These are phyloP conservation scores for Laetiporus sulphureus DNA, from an alignment of 1,284 basidiomycete genomes.

Conservation along the genomic window DNA sequence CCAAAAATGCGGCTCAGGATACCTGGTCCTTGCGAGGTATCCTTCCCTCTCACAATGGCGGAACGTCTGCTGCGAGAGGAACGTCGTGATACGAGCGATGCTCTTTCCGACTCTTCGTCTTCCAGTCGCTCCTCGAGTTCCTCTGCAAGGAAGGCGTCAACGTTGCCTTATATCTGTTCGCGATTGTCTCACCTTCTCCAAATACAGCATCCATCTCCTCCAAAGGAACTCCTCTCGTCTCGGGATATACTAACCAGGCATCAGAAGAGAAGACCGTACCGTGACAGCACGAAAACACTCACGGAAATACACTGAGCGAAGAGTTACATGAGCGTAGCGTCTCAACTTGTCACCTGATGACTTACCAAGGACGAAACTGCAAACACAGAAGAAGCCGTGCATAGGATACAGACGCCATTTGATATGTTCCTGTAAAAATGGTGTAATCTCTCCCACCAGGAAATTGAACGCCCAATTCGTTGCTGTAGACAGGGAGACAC, in stretches of 20 bases:
- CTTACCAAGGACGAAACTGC: constrained; percentile 77
- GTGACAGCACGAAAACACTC: constrained; percentile 22
- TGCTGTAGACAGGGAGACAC: constrained; percentile 88
- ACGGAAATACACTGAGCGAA: constrained; percentile 64
- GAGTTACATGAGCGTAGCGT: background rate
- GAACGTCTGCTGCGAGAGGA: constrained; percentile 32
- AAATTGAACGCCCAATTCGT: constrained; percentile 86
- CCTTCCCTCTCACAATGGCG: constrained; percentile 18
- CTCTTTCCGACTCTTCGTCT: constrained; percentile 61
- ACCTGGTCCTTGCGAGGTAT: constrained; percentile 23
- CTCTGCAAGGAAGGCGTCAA: constrained; percentile 28
- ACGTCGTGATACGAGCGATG: constrained; percentile 44
- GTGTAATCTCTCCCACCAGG: constrained; percentile 86
- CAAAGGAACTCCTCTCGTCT: constrained; percentile 72
- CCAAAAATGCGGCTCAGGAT: constrained; percentile 50
- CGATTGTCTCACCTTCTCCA: constrained; percentile 51
- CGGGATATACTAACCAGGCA: constrained; percentile 63
- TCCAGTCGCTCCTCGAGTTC: constrained; percentile 60
- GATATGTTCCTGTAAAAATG: constrained; percentile 84
- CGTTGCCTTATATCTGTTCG: constrained; percentile 10
- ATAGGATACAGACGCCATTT: constrained; percentile 93
- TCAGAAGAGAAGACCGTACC: constrained; percentile 11
- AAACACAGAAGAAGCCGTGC: constrained; percentile 91
- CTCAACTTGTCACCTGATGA: constrained; percentile 7
- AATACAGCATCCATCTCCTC: constrained; percentile 84